These are phyloP conservation scores for Pestalotiopsis sp. DNA, from an alignment of 2,329 filamentous ascomycete genomes.

Conservation along the genomic window DNA sequence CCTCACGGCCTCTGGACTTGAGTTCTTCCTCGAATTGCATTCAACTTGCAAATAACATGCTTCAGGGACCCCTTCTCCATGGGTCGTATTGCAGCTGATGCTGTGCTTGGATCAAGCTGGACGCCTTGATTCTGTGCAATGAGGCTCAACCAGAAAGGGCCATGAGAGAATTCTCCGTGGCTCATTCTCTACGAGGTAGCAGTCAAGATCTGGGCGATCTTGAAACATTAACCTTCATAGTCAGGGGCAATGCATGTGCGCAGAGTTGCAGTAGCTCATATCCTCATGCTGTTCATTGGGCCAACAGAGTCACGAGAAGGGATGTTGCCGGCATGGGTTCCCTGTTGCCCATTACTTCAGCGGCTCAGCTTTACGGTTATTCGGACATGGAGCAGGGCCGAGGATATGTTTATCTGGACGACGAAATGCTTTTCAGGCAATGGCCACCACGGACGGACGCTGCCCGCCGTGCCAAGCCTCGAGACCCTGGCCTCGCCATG, in stretches of 20 bases:
- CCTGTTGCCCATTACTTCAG: background rate
- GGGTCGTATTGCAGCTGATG: background rate
- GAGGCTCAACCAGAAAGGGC: background rate
- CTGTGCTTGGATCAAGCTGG: background rate
- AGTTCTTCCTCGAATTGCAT: slow-evolving; percentile 12
- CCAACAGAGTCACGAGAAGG: background rate
- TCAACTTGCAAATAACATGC: background rate
- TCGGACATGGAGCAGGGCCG: background rate
- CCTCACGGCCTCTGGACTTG: background rate
- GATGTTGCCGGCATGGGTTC: background rate
- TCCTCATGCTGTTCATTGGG: background rate
- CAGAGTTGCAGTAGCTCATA: background rate
- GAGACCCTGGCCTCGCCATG: slow-evolving; percentile 1
- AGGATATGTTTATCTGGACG: background rate
- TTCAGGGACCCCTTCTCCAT: background rate
- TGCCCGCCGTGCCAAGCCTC: slow-evolving; percentile 1
- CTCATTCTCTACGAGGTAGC: background rate
- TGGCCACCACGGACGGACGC: background rate
- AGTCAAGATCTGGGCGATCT: background rate
- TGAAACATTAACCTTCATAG: background rate
- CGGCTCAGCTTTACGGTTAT: background rate
- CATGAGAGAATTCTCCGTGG: slow-evolving; percentile 6
- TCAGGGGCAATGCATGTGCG: background rate
- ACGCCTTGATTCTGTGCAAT: background rate
- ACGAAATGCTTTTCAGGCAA: background rate